Base-by-base conservation (phyloP, 441 rosid genomes). In the Lepidium campestre region DNA sequence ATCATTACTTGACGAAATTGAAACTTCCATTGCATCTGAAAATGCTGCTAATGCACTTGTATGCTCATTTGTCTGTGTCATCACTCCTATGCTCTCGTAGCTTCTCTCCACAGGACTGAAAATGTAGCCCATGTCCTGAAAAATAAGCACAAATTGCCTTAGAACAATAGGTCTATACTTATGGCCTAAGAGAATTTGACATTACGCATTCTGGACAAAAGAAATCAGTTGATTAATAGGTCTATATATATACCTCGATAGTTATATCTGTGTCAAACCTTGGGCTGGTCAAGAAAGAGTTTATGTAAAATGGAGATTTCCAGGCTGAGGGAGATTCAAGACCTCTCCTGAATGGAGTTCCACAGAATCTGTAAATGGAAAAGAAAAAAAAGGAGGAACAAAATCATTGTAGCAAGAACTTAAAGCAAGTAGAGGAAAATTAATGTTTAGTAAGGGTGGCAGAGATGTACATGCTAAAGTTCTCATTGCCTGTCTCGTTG, bases 291-390 rank as follows among this genome's bases (percentile, higher is more conserved):
- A 89, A 64, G 67, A 95, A 83, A 39, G 97, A 81, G 80, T 91
- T 89, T 8, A 92, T 56, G 69, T 88, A 95, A 93, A 96, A 87
- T 39, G 99, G 99, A 14, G 99, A 95, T 71, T 90, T 95, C 99
- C 98, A 95, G 41, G 95, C 99, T 25, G 97, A 92, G 59, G 98
- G 99, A 39, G 99, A 95, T 75, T 95, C 98, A 10, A 88, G 71
- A 65, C 93, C 86, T 78, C 96, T 83, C 71, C 73, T 84, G 70
- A 91, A 86, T 29, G 98, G 98, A 66, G 97, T 94, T 53, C 81
- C 96, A 66, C 96, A 85, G 72, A 90, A 90, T 78, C 99, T 91
- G 84, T 20, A 77, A 66, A 67, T 8, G 12, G 45, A 58, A 6
- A 58, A 6, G 10, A 6, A n/a, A 25, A 14, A 40, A 3, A 27